Evolutionary conservation across 2,329 filamentous ascomycete species (phyloP), one percentile per base, ranked within the genome.

Genomic region (Colletotrichum lentis): DNA sequence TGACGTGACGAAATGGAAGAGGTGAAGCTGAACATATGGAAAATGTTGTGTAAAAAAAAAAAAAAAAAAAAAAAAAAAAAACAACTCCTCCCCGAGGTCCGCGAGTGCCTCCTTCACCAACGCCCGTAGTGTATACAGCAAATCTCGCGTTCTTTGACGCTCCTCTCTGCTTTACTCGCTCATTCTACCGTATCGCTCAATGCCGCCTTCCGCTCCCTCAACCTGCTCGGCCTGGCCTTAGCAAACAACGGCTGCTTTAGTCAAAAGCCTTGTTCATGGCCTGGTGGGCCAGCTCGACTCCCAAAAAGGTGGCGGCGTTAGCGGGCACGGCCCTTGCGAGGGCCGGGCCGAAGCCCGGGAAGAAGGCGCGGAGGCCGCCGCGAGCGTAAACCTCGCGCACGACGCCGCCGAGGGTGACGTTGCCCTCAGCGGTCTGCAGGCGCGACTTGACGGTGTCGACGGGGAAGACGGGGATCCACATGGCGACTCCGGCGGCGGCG

Each of bases 391-490:
- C 84, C 62, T 93, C 88, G 71, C 87, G 86, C 59, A 99, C 87
- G 39, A 96, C 93, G 8, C 91, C 90, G 18, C 89, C 86, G 59
- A 99, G 88, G 0, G 91, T 93, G 57, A 94, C 90, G 73, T 91
- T 91, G 56, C 93, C 94, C 76, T 96, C 92, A 49, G 93, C 93
- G 50, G 93, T 97, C 85, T 99, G 96, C 77, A 99, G 82, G 44
- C 94, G 86, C 71, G 91, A 94, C 88, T 99, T 99, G 82, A 99
- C 90, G 0, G 96, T 99, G 77, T 99, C 96, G 71, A 99, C 87
- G 24, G 96, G 96, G 87, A 99, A 99, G 49, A 99, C 94, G 62
- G 96, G 94, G 73, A 97, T 96, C 96, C 96, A 99, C 96, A 99
- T 99, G 71, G 96, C 96, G 31, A 99, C 88, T 76, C 96, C 96